Percentiles rank a stretch among this genome's conserved stretches.
Conservation (phyloP, 2,329 filamentous ascomycete species). For the Phialocephala sp. region DNA sequence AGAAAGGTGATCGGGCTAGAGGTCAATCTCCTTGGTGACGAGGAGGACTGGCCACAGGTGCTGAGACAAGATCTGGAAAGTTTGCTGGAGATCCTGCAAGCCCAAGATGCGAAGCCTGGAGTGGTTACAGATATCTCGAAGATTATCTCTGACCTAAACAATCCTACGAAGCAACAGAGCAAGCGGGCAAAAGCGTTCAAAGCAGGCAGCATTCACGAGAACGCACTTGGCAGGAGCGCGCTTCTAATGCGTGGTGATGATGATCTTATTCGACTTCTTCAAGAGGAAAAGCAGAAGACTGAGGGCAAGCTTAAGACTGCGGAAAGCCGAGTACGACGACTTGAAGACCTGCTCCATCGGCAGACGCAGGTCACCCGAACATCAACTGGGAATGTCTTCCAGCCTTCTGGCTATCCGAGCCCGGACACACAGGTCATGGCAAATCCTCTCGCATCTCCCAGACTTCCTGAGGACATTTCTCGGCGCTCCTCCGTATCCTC, state of each 20-base stretch:
- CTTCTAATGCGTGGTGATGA: constrained; percentile 87
- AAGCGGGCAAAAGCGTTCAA: constrained; percentile 94
- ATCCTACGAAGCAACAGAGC: constrained; percentile 83
- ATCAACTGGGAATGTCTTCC: constrained; percentile 60
- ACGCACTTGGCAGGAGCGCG: constrained; percentile 84
- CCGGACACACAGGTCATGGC: constrained; percentile 56
- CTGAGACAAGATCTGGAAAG: constrained; percentile 77
- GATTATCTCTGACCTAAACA: constrained; percentile 78
- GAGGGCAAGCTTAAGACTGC: constrained; percentile 80
- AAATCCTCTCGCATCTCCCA: constrained; percentile 41
- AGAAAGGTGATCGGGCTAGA: constrained; percentile 78
- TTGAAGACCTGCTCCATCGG: constrained; percentile 91
- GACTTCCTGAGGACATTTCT: constrained; percentile 51
- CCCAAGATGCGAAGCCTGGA: constrained; percentile 67
- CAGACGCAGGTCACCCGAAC: constrained; percentile 68
- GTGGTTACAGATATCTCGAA: constrained; percentile 76
- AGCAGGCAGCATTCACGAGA: constrained; percentile 92
- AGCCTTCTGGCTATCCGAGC: constrained; percentile 50
- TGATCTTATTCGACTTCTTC: constrained; percentile 76
- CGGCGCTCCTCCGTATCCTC: constrained; percentile 65
- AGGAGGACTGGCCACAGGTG: constrained; percentile 80
- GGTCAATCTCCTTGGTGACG: constrained; percentile 81
- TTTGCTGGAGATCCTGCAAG: constrained; percentile 71
- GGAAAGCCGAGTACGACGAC: constrained; percentile 85
- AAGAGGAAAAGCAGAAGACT: constrained; percentile 78